A percentile compares a stretch with the other conserved stretches of the same genome.
Conservation (phyloP, 192 early-diverging fungal genomes). For the Paraglomus brasilianum region DNA sequence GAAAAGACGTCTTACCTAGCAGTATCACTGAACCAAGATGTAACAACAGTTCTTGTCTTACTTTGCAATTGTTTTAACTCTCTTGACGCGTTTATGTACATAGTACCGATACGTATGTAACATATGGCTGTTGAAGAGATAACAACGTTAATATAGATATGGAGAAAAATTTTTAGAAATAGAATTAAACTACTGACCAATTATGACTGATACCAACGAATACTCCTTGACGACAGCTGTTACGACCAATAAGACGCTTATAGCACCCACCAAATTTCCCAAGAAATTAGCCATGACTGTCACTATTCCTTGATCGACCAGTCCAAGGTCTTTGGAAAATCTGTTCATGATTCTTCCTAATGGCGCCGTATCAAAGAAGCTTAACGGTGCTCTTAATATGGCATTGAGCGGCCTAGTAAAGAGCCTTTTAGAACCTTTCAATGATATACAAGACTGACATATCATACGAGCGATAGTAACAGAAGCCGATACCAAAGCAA, state of each 20-base stretch:
- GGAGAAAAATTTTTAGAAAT: neutral
- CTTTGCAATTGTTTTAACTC: slow-evolving; percentile 91
- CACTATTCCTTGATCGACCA: slow-evolving; percentile 64
- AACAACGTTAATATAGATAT: neutral
- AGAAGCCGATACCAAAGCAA: slow-evolving; percentile 41
- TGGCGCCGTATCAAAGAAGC: slow-evolving; percentile 89
- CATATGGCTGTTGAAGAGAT: slow-evolving; percentile 8
- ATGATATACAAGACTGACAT: slow-evolving; percentile 46
- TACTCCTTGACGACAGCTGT: slow-evolving; percentile 64
- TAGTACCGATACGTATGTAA: slow-evolving; percentile 10
- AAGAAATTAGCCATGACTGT: slow-evolving; percentile 52
- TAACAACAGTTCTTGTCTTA: slow-evolving; percentile 28
- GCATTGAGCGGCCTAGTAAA: slow-evolving; percentile 57
- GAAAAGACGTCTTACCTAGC: slow-evolving; percentile 36
- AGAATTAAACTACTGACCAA: slow-evolving; percentile 36
- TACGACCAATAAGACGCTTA: slow-evolving; percentile 57
- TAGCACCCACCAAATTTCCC: slow-evolving; percentile 44
- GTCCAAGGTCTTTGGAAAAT: slow-evolving; percentile 84
- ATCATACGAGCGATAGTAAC: slow-evolving; percentile 44
- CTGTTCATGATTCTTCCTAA: slow-evolving; percentile 86
- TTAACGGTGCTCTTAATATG: slow-evolving; percentile 69
- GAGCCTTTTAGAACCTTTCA: slow-evolving; percentile 59
- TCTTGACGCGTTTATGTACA: slow-evolving; percentile 43
- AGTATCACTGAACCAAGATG: slow-evolving; percentile 49
- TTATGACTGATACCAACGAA: slow-evolving; percentile 50